Base-by-base conservation (phyloP, 2,329 filamentous ascomycete species). In the Pseudopithomyces maydicus region DNA sequence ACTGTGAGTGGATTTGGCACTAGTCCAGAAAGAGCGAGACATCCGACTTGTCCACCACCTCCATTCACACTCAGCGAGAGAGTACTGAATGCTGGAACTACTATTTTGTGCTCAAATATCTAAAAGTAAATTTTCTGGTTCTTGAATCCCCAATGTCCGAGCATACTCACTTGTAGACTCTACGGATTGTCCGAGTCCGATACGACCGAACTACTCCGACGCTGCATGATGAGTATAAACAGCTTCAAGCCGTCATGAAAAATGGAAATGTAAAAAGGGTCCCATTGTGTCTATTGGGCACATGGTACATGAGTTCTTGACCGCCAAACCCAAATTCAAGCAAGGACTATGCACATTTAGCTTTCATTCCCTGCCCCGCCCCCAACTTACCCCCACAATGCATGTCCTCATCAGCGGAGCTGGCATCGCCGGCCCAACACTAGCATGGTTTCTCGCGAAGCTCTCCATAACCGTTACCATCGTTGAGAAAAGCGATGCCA, bases 361-460 rank as follows among this genome's bases (percentile, higher is more conserved):
- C 11, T 11, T 42, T 42, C n/a, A 11, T 3, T 42, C n/a, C 19
- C 4, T 3, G 19, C 32, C 7, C n/a, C 17, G 3, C 6, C 4
- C 17, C 17, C 29, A 45, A 39, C 44, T n/a, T n/a, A n/a, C n/a
- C n/a, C n/a, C 39, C 15, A 44, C 36, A 2, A 58, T 58, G 56
- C 49, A 42, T 41, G 42, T 65, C 59, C 55, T 67, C 42, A 65
- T 67, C 53, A 56, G 51, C 47, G 64, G 64, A 23, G 64, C 52
- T 3, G 62, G 63, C 15, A 52, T 64, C 19, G 63, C 63, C 17
- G 64, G 63, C 7, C 55, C 56, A 12, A 74, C 80, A 12, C 72
- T 84, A 12, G 82, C 81, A 32, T 81, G 78, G 71, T 84, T 79
- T 76, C 79, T 85, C 20, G 47, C 55, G 15, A 38, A 45, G 26